These are phyloP conservation scores for Meyerozyma carpophila DNA, from an alignment of 1,139 yeast genomes.

Conservation along the genomic window DNA sequence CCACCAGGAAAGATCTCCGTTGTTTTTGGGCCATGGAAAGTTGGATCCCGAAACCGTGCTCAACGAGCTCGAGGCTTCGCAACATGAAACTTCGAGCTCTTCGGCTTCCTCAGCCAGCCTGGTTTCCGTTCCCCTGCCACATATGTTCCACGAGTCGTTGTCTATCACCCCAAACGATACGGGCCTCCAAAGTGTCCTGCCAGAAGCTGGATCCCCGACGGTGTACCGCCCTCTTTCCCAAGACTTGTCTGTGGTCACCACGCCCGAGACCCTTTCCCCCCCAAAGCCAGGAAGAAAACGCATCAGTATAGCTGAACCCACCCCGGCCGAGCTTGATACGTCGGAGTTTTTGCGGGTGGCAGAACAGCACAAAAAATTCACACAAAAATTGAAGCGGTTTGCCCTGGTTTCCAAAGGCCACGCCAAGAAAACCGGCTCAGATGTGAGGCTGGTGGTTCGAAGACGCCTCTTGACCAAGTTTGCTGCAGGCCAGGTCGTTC, in stretches of 20 bases:
- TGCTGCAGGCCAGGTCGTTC: constrained; percentile 56
- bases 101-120: not conserved
- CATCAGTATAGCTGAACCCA: constrained; percentile 10
- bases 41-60: not conserved
- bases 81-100: not conserved
- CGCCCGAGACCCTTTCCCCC: not conserved
- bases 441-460: constrained; percentile 16
- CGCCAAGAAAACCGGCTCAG: constrained; percentile 15
- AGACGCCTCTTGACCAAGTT: constrained; percentile 21
- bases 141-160: too few species aligned
- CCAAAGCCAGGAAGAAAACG: not conserved
- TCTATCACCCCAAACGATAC: not conserved
- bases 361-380: constrained; percentile 17
- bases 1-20: not conserved
- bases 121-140: too few species aligned
- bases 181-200: not conserved
- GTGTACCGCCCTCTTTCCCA: not conserved
- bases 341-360: constrained; percentile 12
- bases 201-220: not conserved
- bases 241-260: not conserved
- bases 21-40: not conserved
- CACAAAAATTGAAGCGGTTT: constrained; percentile 17
- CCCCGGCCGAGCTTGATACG: constrained; percentile 9
- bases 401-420: constrained; percentile 21
- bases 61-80: not conserved